phyloP scores from a whole-genome alignment of 495 filamentous ascomycete species.

The Neurospora sp. region DNA sequence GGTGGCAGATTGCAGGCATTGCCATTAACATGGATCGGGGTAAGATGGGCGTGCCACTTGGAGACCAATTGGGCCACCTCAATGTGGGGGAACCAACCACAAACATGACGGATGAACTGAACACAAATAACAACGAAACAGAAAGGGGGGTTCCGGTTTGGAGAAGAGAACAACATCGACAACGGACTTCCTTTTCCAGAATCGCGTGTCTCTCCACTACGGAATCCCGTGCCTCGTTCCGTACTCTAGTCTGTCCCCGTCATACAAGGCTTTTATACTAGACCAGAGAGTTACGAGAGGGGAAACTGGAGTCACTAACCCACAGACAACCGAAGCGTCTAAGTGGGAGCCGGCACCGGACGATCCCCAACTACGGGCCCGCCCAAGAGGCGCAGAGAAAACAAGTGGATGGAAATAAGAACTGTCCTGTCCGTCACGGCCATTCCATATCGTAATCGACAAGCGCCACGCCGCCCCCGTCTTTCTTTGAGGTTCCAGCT shows the following conservation, averaged over 20 bases:
- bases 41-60: not conserved
- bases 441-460: not conserved
- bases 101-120: not conserved
- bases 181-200: not conserved
- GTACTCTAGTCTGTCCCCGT: not conserved
- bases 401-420: not conserved
- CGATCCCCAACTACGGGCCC: not conserved
- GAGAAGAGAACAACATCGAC: not conserved
- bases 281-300: not conserved
- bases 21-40: not conserved
- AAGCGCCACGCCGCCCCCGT: not conserved
- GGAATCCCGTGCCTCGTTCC: not conserved
- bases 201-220: not conserved
- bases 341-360: not conserved
- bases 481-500: not conserved
- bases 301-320: not conserved
- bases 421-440: not conserved
- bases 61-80: not conserved
- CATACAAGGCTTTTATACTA: not conserved
- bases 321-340: not conserved
- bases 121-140: not conserved
- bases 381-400: not conserved
- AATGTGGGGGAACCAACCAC: not conserved
- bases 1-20: not conserved
- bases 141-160: not conserved